phyloP scores from a whole-genome alignment of 805 yeast species.

The Cyberlindnera mrakii region DNA sequence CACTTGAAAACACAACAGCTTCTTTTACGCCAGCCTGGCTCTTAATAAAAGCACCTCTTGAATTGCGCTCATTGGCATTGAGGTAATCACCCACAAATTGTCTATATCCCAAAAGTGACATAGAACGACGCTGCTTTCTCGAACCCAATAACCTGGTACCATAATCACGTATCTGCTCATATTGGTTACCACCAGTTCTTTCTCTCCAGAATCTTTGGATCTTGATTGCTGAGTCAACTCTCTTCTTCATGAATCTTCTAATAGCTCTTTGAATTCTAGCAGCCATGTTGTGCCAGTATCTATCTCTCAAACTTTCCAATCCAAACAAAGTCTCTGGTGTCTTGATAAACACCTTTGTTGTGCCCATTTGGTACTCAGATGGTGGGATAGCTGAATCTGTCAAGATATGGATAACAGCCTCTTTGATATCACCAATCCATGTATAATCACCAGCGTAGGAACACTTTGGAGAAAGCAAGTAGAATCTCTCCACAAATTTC shows the following conservation, averaged over 20 bases:
- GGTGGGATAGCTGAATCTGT: slow-evolving; percentile 63
- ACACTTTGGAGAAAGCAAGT: slow-evolving; percentile 77
- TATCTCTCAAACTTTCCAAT: slow-evolving; percentile 91
- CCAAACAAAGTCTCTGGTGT: slow-evolving; percentile 96
- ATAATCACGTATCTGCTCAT: slow-evolving; percentile 76
- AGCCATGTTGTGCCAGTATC: slow-evolving; percentile 98
- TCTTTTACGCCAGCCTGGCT: slow-evolving; percentile 67
- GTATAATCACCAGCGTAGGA: slow-evolving; percentile 85
- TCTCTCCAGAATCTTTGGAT: slow-evolving; percentile 82
- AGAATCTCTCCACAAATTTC: slow-evolving; percentile 91
- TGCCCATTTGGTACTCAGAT: slow-evolving; percentile 86
- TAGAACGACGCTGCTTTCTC: slow-evolving; percentile 82
- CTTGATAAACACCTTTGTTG: slow-evolving; percentile 86
- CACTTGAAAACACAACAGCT: slow-evolving; percentile 65
- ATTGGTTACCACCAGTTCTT: slow-evolving; percentile 73
- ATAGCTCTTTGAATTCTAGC: slow-evolving; percentile 96
- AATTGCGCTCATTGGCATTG: slow-evolving; percentile 71
- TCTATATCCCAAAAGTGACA: slow-evolving; percentile 82
- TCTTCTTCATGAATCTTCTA: slow-evolving; percentile 73
- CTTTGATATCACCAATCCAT: slow-evolving; percentile 54
- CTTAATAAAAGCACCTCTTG: slow-evolving; percentile 70
- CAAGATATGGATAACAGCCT: slow-evolving; percentile 49
- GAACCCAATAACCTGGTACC: slow-evolving; percentile 68
- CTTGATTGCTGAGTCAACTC: slow-evolving; percentile 78
- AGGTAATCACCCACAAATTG: slow-evolving; percentile 93